phyloP scores from a whole-genome alignment of 306 rosid species.

The Adenanthera pavonina region DNA sequence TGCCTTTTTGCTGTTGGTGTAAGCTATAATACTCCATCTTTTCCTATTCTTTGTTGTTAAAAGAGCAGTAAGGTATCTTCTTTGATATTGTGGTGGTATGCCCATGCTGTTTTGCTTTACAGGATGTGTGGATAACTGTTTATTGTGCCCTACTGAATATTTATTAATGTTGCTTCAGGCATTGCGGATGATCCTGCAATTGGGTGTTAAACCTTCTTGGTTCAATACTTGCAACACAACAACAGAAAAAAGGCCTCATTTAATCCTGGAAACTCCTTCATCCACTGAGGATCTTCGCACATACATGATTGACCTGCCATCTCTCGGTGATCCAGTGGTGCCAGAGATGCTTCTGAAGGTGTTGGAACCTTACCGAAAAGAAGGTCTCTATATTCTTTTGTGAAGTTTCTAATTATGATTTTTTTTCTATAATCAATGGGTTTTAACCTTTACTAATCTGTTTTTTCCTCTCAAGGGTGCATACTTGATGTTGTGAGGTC shows the following conservation, averaged over 20 bases:
- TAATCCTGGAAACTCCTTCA: conserved; percentile 72
- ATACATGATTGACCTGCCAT: conserved; percentile 71
- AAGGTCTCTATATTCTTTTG: conserved; percentile 60
- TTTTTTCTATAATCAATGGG: conserved; percentile 38
- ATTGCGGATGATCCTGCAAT: conserved; percentile 87
- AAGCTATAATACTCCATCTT: neutral
- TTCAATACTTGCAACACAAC: conserved; percentile 84
- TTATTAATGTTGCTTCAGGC: conserved; percentile 63
- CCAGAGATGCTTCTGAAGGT: conserved; percentile 96
- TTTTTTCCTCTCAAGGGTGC: conserved; percentile 67
- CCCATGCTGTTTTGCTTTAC: conserved; percentile 7
- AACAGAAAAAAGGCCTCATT: conserved; percentile 77
- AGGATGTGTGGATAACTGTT: neutral
- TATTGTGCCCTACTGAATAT: conserved; percentile 28
- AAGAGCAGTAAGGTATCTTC: neutral
- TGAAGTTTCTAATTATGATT: conserved; percentile 35
- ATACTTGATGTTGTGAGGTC: conserved; percentile 91
- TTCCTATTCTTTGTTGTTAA: neutral
- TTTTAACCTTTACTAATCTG: conserved; percentile 34
- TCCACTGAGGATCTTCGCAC: conserved; percentile 81
- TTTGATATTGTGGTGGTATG: neutral
- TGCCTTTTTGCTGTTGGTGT: neutral
- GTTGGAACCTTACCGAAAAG: conserved; percentile 89
- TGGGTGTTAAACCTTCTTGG: conserved; percentile 96
- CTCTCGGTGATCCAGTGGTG: conserved; percentile 88